These are phyloP conservation scores for Penicillium steckii DNA, from an alignment of 495 filamentous ascomycete genomes.

Conservation along the genomic window DNA sequence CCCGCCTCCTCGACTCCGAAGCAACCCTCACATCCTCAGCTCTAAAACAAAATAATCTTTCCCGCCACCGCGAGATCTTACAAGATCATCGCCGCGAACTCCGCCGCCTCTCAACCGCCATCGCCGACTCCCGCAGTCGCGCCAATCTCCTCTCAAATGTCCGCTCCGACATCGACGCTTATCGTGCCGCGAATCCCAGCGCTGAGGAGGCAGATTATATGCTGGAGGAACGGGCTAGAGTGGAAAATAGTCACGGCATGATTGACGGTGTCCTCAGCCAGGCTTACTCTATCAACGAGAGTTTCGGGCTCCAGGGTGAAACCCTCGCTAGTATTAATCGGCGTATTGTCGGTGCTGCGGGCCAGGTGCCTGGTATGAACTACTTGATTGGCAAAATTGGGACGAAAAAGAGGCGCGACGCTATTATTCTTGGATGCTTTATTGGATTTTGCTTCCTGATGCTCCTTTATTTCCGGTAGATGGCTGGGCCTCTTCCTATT, in stretches of 20 bases:
- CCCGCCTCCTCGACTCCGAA: conserved; percentile 91
- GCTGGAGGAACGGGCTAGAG: conserved; percentile 79
- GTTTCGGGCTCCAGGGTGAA: conserved; percentile 83
- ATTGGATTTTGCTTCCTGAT: conserved; percentile 89
- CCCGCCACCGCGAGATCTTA: conserved; percentile 88
- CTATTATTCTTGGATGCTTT: conserved; percentile 85
- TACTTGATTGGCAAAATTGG: conserved; percentile 91
- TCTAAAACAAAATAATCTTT: conserved; percentile 90
- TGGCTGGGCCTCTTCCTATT: background rate
- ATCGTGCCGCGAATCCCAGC: conserved; percentile 76
- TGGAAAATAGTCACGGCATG: conserved; percentile 85
- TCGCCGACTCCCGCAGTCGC: conserved; percentile 75
- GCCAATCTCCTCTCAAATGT: conserved; percentile 91
- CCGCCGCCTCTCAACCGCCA: conserved; percentile 61
- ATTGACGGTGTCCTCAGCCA: conserved; percentile 91
- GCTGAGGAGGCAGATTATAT: conserved; percentile 92
- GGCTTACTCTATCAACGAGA: conserved; percentile 95
- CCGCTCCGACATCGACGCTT: conserved; percentile 86
- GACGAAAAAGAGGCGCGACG: conserved; percentile 91
- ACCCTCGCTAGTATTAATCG: conserved; percentile 82
- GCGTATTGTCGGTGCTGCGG: conserved; percentile 82
- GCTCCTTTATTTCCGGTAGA: conserved; percentile 76
- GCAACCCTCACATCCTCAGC: conserved; percentile 84
- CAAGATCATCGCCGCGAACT: conserved; percentile 84
- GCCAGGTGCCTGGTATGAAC: conserved; percentile 91